Conservation (phyloP, 2,329 filamentous ascomycete genomes). For the Pseudocercospora fijiensis region DNA sequence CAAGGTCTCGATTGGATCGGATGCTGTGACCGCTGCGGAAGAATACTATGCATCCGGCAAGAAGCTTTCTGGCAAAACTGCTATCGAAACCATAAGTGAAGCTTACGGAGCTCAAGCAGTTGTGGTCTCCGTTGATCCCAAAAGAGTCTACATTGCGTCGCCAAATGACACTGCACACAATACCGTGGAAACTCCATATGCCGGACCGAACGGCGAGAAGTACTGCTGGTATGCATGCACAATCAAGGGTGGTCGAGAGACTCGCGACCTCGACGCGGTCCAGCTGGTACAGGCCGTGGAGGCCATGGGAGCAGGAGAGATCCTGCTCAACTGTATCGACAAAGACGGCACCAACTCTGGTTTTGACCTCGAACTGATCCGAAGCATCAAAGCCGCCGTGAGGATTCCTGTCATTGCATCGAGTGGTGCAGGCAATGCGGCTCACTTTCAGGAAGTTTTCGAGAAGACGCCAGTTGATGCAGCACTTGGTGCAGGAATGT, state of each 20-base stretch:
- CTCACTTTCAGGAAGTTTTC: constrained; percentile 90
- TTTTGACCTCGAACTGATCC: constrained; percentile 89
- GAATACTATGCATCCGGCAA: constrained; percentile 75
- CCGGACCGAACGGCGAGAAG: constrained; percentile 72
- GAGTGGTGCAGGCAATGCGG: constrained; percentile 83
- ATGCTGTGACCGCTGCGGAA: constrained; percentile 89
- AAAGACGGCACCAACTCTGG: constrained; percentile 91
- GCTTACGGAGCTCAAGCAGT: constrained; percentile 97
- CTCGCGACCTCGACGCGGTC: constrained; percentile 87
- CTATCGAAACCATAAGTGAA: constrained; percentile 90
- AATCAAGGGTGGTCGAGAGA: constrained; percentile 90
- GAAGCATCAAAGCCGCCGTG: constrained; percentile 80
- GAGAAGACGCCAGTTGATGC: constrained; percentile 82
- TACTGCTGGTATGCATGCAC: constrained; percentile 98
- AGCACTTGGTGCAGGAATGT: constrained; percentile 93
- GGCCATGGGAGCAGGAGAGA: constrained; percentile 92
- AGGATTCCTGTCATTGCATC: constrained; percentile 94
- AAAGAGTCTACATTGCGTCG: constrained; percentile 76
- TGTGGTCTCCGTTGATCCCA: constrained; percentile 92
- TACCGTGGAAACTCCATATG: constrained; percentile 67
- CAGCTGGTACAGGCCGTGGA: constrained; percentile 87
- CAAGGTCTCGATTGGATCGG: constrained; percentile 94
- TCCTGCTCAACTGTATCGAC: constrained; percentile 96
- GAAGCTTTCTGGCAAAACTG: constrained; percentile 74
- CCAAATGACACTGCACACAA: constrained; percentile 71